Base-by-base conservation (phyloP, 2,329 filamentous ascomycete genomes). In the Stemphylium beticola region DNA sequence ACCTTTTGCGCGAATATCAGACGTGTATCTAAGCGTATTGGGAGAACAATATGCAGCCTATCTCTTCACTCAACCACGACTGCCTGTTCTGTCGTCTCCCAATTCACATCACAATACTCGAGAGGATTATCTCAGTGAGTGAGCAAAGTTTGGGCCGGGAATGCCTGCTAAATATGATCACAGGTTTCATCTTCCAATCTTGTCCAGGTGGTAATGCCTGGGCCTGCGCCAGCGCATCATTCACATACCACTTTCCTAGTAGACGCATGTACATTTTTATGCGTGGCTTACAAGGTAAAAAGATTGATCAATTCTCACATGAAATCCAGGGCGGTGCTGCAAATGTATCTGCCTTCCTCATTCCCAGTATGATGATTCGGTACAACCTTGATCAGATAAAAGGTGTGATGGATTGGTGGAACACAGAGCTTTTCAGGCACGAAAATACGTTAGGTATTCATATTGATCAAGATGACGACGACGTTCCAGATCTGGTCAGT, bases 191-290 rank as follows among this genome's bases (percentile, higher is more conserved):
- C 11, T 12, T 53, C 4, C 60, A 62, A 31, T 61, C 53, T 0
- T 38, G 53, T 4, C 53, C 57, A 2, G 44, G 51, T 1, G 40
- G 48, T 0, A 20, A 5, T 12, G 15, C 18, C 4, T 9, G 33
- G 3, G 33, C 46, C 1, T 57, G 31, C 38, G 24, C 58, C 4
- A 20, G 58, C 18, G 46, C 52, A 11, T 65, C 64, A 1, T 64
- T 64, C 49, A 65, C 62, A 1, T 62, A 64, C 40, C 55, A 61
- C 12, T 63, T 67, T 36, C 42, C 45, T 3, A 62, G 32, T 18
- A 51, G 36, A n/a, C 47, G 37, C 1, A 62, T 61, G 55, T 64
- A 64, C 36, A 41, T 57, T 20, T 67, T 64, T 32, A 55, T 64
- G 33, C 62, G 64, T 22, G 50, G 54, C 11, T 36, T 58, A 3